Percentiles rank a stretch among this genome's conserved stretches.
phyloP scores from a whole-genome alignment of 2,329 filamentous ascomycete species.

The Drechslerella dactyloides region DNA sequence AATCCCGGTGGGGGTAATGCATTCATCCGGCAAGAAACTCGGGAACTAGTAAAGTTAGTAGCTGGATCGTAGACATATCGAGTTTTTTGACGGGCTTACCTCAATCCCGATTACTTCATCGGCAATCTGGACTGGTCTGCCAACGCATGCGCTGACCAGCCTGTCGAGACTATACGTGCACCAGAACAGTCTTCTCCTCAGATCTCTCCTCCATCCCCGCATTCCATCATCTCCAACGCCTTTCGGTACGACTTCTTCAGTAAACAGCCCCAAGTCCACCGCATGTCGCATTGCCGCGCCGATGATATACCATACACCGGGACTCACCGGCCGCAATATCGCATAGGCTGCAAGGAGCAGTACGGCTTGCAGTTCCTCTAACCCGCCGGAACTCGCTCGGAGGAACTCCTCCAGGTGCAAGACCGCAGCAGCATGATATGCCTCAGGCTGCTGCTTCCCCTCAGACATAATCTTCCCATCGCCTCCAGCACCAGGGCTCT shows the following conservation, averaged over 20 bases:
- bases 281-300: constrained; percentile 89
- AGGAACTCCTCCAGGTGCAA: constrained; percentile 88
- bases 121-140: constrained; percentile 90
- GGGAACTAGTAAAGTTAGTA: constrained; percentile 66
- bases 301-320: constrained; percentile 95
- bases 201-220: constrained; percentile 82
- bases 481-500: constrained; percentile 48
- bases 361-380: constrained; percentile 94
- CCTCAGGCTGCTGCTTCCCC: constrained; percentile 74
- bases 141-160: constrained; percentile 92
- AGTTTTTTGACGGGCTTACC: constrained; percentile 42
- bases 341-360: constrained; percentile 89
- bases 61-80: constrained; percentile 2
- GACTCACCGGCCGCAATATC: constrained; percentile 85
- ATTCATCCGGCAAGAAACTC: constrained; percentile 83
- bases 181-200: constrained; percentile 91
- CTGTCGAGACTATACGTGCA: constrained; percentile 94
- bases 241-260: constrained; percentile 71
- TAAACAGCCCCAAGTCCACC: constrained; percentile 88
- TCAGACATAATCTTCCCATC: constrained; percentile 31
- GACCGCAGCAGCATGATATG: constrained; percentile 94
- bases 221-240: constrained; percentile 67
- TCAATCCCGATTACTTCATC: constrained; percentile 96
- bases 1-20: constrained; percentile 82
- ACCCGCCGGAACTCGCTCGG: constrained; percentile 77